Base-by-base conservation (phyloP, 2,329 filamentous ascomycete species). In the Magnaporthales sp. region DNA sequence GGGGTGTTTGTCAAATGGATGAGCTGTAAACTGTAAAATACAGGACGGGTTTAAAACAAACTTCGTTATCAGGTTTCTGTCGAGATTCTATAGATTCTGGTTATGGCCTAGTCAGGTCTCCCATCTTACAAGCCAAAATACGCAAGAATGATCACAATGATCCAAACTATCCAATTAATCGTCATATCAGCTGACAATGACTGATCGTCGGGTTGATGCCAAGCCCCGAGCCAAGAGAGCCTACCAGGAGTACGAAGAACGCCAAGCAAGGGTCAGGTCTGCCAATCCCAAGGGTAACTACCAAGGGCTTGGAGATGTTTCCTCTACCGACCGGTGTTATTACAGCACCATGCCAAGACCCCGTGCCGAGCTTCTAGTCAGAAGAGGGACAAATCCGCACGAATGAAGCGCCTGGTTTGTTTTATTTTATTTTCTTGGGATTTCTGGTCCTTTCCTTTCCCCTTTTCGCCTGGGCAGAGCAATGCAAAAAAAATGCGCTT, bases 281-380 rank as follows among this genome's bases (percentile, higher is more conserved):
- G 38, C 38, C 38, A 46, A 46, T 46, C 38, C 38, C 38, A 46
- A 46, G 38, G 38, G 38, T 46, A 13, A 46, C 8, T 46, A 46
- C 38, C 15, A 46, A 46, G 38, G 15, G 38, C 38, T 46, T 46
- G 38, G 38, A 46, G 38, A 46, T 46, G 38, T 46, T 46, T 46
- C 38, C 38, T 46, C 38, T 46, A 19, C 38, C 38, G 38, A 46
- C 38, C 38, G 38, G 38, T 19, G 15, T 46, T 46, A 46, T 46
- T 46, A 19, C 38, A 46, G 38, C 38, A 1, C 38, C n/a, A 13
- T n/a, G 61, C 61, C 61, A 63, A 63, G 61, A 7, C 61, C 61
- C 61, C 61, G 61, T 38, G 72, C 64, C 70, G 71, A 66, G 72
- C 71, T 66, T 71, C 70, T 67, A 72, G 72, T 67, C 71, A 71